Percentiles rank a stretch among this genome's conserved stretches.
Evolutionary conservation across 2,329 filamentous ascomycete species (phyloP).

Genomic region (Hymenoscyphus occultus): DNA sequence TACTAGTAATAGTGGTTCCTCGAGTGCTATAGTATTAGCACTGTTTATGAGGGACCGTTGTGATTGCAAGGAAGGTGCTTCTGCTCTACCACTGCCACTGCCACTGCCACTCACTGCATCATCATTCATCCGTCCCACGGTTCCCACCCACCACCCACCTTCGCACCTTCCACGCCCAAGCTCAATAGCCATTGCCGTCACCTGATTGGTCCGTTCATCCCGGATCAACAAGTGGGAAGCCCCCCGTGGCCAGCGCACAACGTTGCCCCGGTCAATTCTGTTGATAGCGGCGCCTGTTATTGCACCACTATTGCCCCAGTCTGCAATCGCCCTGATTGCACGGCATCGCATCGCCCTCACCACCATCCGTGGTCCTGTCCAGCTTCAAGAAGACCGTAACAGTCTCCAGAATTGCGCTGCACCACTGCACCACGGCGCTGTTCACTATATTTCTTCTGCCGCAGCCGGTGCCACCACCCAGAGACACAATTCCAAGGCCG

Average conservation of each 20-base stretch:
- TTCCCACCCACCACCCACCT: neutral
- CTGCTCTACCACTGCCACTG: neutral
- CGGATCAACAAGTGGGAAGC: neutral
- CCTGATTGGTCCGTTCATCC: neutral
- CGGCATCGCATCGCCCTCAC: neutral
- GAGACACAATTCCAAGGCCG: neutral
- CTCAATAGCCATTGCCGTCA: neutral
- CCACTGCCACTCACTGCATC: neutral
- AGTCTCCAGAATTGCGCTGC: neutral
- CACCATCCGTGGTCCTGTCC: neutral
- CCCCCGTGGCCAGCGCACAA: neutral
- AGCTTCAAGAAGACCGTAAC: too few relatives aligned
- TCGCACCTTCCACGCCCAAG: neutral
- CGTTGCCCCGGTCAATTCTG: neutral
- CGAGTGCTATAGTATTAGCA: neutral
- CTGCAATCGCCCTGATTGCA: neutral
- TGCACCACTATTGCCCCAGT: neutral
- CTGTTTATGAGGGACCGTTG: neutral
- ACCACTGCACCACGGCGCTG: too few relatives aligned
- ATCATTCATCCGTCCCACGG: neutral
- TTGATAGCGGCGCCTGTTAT: slow-evolving; percentile 9
- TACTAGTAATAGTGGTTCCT: too few relatives aligned
- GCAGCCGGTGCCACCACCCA: neutral
- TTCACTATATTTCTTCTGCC: neutral
- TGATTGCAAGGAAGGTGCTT: neutral